Evolutionary conservation across 2,329 filamentous ascomycete genomes (phyloP), one percentile per base, ranked within the genome.

Genomic region (Exophiala sp.): DNA sequence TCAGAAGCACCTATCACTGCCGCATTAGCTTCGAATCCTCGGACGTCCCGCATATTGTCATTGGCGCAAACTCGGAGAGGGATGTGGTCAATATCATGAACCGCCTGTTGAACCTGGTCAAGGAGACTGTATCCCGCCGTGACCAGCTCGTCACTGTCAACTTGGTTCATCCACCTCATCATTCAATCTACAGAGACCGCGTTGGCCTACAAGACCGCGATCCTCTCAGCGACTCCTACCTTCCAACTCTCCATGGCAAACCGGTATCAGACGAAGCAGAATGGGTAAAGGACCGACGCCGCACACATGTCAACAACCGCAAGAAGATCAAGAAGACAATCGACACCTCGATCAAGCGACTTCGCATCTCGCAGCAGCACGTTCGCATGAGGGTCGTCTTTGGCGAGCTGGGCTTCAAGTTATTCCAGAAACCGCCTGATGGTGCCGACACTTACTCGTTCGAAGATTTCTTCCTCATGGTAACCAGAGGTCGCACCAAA

Each of bases 351-450:
- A 56, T 71, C 16, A 61, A 60, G 23, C 60, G 61, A 7, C 57
- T 68, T 43, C 58, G 62, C 3, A 63, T 63, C 38, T 60, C 67
- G 14, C 61, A 63, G 42, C 64, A 66, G 22, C 63, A 67, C 48
- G 52, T 70, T 27, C 66, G 67, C 9, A 69, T 73, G 67, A 64
- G 70, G 32, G 63, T 70, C 2, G 68, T 68, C 19, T 65, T 73
- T 41, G 71, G 71, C 3, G 62, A 64, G 2, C 68, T 73, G 46
- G 61, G 68, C 2, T 62, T 73, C 19, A 62, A 66, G 8, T 57
- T 64, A 10, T 73, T 67, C 45, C 63, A 63, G 11, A 44, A 53
- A 14, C 63, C 67, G 0, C 43, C 57, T 1, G 54, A 64, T 24
- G 57, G 53, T 9, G 60, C 58, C 27, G 19, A 51, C 3, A 58